These are phyloP conservation scores for Phytophthora pisi DNA, from an alignment of 352 stramenopile species.

Conservation along the genomic window DNA sequence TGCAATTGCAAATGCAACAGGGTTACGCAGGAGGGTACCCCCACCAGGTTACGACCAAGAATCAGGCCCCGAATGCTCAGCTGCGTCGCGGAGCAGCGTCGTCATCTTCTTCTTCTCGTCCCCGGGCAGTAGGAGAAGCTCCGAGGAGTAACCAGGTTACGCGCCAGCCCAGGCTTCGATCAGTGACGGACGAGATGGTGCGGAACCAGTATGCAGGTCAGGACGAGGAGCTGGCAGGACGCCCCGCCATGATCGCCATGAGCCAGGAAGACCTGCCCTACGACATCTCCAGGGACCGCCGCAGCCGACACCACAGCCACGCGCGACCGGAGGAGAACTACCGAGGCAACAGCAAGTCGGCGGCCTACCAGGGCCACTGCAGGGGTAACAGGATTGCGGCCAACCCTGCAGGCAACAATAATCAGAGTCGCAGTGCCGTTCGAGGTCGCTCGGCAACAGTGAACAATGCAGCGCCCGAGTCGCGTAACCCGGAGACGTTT, in stretches of 20 bases:
- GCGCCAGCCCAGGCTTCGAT: not conserved
- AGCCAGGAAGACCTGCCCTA: conserved; percentile 36
- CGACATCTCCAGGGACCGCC: conserved; percentile 17
- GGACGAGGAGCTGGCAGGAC: conserved; percentile 30
- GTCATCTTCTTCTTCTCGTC: not conserved
- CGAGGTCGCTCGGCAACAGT: conserved; percentile 15
- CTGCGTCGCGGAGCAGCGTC: conserved; percentile 1
- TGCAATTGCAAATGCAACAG: conserved; percentile 41
- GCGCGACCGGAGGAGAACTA: conserved; percentile 17
- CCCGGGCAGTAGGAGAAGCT: not conserved
- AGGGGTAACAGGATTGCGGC: conserved; percentile 3
- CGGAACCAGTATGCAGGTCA: conserved; percentile 1
- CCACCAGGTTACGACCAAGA: conserved; percentile 11
- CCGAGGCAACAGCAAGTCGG: conserved; percentile 18
- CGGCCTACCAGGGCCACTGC: conserved; percentile 12
- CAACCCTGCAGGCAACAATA: conserved; percentile 15
- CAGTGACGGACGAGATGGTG: conserved; percentile 13
- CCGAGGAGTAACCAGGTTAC: conserved; percentile 13
- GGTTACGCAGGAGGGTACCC: conserved; percentile 35
- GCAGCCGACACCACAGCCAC: conserved; percentile 20
- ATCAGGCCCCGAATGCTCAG: conserved; percentile 16
- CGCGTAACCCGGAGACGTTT: not conserved
- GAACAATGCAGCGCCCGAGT: not conserved
- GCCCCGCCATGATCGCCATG: conserved; percentile 38
- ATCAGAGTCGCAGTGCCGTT: conserved; percentile 20